Conservation (phyloP, 306 rosid genomes). For the Psophocarpus tetragonolobus region DNA sequence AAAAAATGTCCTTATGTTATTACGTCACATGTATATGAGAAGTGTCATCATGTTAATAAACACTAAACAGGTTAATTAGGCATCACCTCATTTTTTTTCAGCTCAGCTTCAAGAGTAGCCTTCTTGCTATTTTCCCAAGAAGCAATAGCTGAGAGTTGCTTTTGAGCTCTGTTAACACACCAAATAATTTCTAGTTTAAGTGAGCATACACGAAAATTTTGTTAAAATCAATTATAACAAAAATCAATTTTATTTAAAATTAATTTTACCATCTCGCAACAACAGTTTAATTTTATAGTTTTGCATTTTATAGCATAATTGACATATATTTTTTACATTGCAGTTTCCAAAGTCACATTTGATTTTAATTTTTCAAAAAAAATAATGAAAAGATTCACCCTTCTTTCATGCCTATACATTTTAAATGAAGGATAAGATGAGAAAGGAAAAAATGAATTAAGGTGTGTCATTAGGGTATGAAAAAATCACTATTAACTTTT, state of each 20-base stretch:
- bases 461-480: not conserved
- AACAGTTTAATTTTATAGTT: no score
- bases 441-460: not conserved
- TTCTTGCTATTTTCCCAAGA: slow-evolving; percentile 81
- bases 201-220: not conserved
- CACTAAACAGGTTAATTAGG: not conserved
- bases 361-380: not conserved
- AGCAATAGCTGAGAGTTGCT: slow-evolving; percentile 45
- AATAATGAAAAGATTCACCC: not conserved
- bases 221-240: no score
- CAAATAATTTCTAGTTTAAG: not conserved
- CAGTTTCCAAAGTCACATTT: not conserved
- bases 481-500: not conserved
- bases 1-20: not conserved
- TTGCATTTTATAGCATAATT: no score
- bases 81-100: slow-evolving; percentile 66
- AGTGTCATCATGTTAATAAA: not conserved
- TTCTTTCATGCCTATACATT: not conserved
- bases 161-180: slow-evolving; percentile 67
- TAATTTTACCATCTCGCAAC: no score
- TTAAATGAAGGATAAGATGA: not conserved
- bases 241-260: no score
- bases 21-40: not conserved
- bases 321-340: no score
- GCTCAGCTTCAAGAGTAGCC: slow-evolving; percentile 66